phyloP scores from a whole-genome alignment of 495 filamentous ascomycete species.

The Bombardia bombarda region DNA sequence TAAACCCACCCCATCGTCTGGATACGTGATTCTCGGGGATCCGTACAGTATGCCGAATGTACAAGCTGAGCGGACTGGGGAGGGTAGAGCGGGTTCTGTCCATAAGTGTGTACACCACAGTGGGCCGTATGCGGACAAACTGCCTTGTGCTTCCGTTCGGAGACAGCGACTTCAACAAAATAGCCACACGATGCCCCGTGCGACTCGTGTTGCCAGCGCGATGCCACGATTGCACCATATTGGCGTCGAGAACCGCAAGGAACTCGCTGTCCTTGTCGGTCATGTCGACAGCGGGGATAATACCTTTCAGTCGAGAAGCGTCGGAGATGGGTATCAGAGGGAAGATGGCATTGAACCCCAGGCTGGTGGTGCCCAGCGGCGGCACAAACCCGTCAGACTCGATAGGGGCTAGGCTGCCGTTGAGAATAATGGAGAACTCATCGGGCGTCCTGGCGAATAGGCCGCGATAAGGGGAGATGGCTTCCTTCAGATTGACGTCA shows the following conservation, averaged over 20 bases:
- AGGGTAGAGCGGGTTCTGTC: neutral
- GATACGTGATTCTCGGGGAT: slow-evolving; percentile 1
- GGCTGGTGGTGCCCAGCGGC: neutral
- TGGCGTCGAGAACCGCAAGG: neutral
- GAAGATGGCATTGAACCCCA: neutral
- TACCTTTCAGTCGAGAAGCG: neutral
- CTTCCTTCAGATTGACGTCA: neutral
- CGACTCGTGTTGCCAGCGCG: neutral
- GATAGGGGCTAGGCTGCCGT: neutral
- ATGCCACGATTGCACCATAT: neutral
- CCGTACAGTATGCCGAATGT: neutral
- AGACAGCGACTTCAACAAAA: neutral
- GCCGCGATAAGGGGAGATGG: neutral
- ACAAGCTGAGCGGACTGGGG: neutral
- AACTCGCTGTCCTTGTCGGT: neutral
- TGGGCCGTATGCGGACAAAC: neutral
- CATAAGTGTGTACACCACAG: neutral
- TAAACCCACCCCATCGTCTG: neutral
- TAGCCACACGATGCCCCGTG: neutral
- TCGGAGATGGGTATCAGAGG: neutral
- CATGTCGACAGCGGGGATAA: neutral
- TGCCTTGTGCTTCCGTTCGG: neutral
- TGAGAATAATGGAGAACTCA: neutral
- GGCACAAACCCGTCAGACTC: neutral
- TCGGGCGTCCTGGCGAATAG: neutral